These are phyloP conservation scores for Blastocystis sp. DNA, from an alignment of 352 stramenopile genomes.

Conservation along the genomic window DNA sequence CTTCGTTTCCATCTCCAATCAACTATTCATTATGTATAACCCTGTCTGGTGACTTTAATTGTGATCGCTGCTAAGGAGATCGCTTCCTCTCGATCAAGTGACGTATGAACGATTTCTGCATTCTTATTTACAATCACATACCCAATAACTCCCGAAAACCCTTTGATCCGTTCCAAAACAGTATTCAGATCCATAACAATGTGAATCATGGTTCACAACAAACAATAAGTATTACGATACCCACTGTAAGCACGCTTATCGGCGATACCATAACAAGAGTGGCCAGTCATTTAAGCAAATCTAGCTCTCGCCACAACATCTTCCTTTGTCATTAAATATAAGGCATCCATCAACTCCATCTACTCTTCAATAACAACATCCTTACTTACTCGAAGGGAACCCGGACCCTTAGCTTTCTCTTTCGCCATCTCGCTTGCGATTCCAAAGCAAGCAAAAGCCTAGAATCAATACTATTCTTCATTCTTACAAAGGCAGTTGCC, in stretches of 20 bases:
- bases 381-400: slow-evolving; percentile 17
- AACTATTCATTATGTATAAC: neutral
- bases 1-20: slow-evolving; percentile 34
- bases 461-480: neutral
- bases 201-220: neutral
- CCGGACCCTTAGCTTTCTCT: slow-evolving; percentile 60
- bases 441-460: slow-evolving; percentile 62
- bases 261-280: slow-evolving; percentile 7
- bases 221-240: slow-evolving; percentile 29
- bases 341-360: slow-evolving; percentile 67
- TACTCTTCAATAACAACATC: neutral
- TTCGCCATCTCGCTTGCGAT: slow-evolving; percentile 63
- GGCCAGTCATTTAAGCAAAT: slow-evolving; percentile 13
- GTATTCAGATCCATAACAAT: slow-evolving; percentile 19
- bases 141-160: slow-evolving; percentile 39
- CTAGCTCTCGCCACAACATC: slow-evolving; percentile 32
- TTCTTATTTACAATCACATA: slow-evolving; percentile 51
- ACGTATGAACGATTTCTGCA: slow-evolving; percentile 26
- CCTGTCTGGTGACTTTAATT: neutral
- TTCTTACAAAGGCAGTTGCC: slow-evolving; percentile 56
- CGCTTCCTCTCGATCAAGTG: neutral
- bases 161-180: slow-evolving; percentile 35
- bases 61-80: slow-evolving; percentile 29
- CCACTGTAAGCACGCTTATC: slow-evolving; percentile 50
- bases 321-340: slow-evolving; percentile 66